phyloP scores from a whole-genome alignment of 768 basidiomycete species.

The Boletus pseudo-olivaceus region DNA sequence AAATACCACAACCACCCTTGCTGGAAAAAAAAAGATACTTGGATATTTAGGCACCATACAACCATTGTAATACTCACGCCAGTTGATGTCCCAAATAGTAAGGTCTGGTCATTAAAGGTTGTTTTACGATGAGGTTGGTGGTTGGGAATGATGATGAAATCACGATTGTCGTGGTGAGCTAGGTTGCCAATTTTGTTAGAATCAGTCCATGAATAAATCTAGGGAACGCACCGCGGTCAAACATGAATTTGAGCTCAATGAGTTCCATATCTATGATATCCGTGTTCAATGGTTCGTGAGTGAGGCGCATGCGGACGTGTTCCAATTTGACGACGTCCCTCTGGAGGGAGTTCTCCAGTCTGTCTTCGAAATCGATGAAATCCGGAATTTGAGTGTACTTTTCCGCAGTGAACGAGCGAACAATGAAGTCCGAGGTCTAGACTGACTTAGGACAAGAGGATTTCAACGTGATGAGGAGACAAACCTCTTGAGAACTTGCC shows the following conservation, averaged over 20 bases:
- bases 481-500: slow-evolving; percentile 74
- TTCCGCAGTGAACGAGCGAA: slow-evolving; percentile 72
- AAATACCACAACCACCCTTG: slow-evolving; percentile 69
- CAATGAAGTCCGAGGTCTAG: slow-evolving; percentile 77
- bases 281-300: slow-evolving; percentile 66
- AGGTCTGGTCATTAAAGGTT: slow-evolving; percentile 63
- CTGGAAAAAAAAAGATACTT: slow-evolving; percentile 35
- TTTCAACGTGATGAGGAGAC: slow-evolving; percentile 6
- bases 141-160: slow-evolving; percentile 72
- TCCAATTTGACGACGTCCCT: slow-evolving; percentile 81
- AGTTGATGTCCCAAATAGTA: slow-evolving; percentile 58
- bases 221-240: slow-evolving; percentile 58
- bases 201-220: neutral
- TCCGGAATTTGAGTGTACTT: slow-evolving; percentile 90
- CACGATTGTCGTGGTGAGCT: slow-evolving; percentile 86
- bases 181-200: slow-evolving; percentile 12
- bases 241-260: slow-evolving; percentile 79
- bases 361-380: slow-evolving; percentile 77
- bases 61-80: slow-evolving; percentile 44
- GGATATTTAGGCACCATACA: neutral
- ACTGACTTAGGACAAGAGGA: slow-evolving; percentile 4
- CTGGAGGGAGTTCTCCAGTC: slow-evolving; percentile 80
- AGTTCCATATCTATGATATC: slow-evolving; percentile 81
- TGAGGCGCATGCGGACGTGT: slow-evolving; percentile 77
- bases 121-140: slow-evolving; percentile 61